phyloP scores from a whole-genome alignment of 2,329 filamentous ascomycete species.

The Fusarium denticulatum region DNA sequence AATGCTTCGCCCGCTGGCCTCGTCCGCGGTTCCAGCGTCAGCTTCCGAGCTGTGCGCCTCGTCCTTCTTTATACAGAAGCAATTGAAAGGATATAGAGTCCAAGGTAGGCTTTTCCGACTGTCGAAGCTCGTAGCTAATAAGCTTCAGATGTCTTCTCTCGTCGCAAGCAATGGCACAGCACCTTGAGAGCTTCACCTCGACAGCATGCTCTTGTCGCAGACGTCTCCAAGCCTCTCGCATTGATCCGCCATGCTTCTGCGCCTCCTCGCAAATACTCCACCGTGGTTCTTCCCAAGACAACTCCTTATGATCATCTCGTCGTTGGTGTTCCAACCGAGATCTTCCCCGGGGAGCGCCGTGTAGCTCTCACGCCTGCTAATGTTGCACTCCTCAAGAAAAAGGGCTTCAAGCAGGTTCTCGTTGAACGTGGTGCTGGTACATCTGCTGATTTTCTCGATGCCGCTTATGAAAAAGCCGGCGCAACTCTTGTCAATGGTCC shows the following conservation, averaged over 20 bases:
- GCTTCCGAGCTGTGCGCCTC: conserved; percentile 46
- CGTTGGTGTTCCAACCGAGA: conserved; percentile 83
- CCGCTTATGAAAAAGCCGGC: conserved; percentile 80
- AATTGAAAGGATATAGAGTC: conserved; percentile 35
- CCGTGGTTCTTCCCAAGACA: conserved; percentile 53
- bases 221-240: conserved; percentile 47
- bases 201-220: conserved; percentile 43
- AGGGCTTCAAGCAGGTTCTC: conserved; percentile 80
- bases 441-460: conserved; percentile 79
- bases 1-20: conserved; percentile 48
- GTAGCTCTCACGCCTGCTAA: conserved; percentile 89
- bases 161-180: conserved; percentile 53
- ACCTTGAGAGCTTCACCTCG: conserved; percentile 44
- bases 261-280: conserved; percentile 50
- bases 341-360: conserved; percentile 80
- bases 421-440: conserved; percentile 84
- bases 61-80: conserved; percentile 40
- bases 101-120: conserved; percentile 25
- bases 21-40: conserved; percentile 34
- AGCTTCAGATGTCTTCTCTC: conserved; percentile 28
- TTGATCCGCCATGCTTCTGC: conserved; percentile 52
- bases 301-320: conserved; percentile 77
- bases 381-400: conserved; percentile 82
- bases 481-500: conserved; percentile 77
- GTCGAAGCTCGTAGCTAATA: conserved; percentile 13